A percentile compares a stretch with the other conserved stretches of the same genome.
Evolutionary conservation across 177 flowering plant species (phyloP).

Genomic region (Vitis hybrid): DNA sequence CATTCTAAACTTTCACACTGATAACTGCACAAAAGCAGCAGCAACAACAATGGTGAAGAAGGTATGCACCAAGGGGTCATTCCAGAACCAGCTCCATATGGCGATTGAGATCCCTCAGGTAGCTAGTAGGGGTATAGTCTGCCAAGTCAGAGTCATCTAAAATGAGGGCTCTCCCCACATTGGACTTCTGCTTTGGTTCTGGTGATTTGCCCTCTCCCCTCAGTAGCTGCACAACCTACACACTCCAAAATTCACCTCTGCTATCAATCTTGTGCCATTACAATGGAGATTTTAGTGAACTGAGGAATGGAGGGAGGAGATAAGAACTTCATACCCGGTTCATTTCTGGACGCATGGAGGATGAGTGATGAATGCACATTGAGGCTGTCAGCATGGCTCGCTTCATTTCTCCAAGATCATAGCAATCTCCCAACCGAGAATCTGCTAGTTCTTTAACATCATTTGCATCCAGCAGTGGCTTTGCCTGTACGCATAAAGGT

Average conservation of each 20-base stretch:
- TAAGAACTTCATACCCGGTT: conserved; percentile 37
- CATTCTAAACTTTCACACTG: neutral
- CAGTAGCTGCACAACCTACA: conserved; percentile 69
- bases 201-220: conserved; percentile 51
- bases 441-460: conserved; percentile 60
- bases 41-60: neutral
- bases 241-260: neutral
- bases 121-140: conserved; percentile 64
- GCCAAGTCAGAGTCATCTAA: conserved; percentile 74
- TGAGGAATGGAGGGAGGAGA: neutral
- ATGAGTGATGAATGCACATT: conserved; percentile 74
- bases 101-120: conserved; percentile 78
- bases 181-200: conserved; percentile 41
- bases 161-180: conserved; percentile 40
- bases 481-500: conserved; percentile 50
- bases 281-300: neutral
- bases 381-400: conserved; percentile 67
- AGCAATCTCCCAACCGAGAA: conserved; percentile 57
- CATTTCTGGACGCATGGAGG: conserved; percentile 75
- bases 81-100: conserved; percentile 81
- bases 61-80: conserved; percentile 7
- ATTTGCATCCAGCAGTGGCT: conserved; percentile 65
- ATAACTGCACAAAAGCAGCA: neutral
- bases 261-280: too few relatives aligned
- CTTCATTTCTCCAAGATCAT: conserved; percentile 62